Conservation (phyloP, 306 rosid genomes). For the Calophaca sinica region DNA sequence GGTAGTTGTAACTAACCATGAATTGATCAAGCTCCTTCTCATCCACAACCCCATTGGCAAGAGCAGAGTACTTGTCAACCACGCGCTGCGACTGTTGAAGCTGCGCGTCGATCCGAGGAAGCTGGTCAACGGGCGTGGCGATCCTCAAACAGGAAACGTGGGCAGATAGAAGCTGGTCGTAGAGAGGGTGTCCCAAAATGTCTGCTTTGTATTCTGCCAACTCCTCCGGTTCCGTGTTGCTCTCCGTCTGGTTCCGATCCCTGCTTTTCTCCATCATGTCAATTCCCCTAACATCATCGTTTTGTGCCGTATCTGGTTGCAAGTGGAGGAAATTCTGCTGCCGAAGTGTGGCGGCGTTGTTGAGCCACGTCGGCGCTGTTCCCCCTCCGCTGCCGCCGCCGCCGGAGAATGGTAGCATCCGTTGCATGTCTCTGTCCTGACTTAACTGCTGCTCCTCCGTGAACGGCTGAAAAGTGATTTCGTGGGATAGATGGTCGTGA, state of each 20-base stretch:
- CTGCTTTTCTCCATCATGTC: constrained; percentile 40
- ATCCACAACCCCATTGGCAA: constrained; percentile 53
- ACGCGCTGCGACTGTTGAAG: constrained; percentile 72
- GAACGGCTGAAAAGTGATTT: constrained; percentile 63
- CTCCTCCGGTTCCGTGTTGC: constrained; percentile 44
- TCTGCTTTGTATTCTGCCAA: constrained; percentile 64
- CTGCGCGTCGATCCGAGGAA: constrained; percentile 79
- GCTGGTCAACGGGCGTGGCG: constrained; percentile 90
- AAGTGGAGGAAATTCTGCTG: constrained; percentile 63
- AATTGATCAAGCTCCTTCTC: constrained; percentile 79
- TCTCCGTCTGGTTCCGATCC: constrained; percentile 49
- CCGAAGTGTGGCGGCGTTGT: constrained; percentile 54
- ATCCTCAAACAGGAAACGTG: constrained; percentile 86
- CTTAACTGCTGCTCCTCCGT: constrained; percentile 48
- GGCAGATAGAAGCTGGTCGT: constrained; percentile 80
- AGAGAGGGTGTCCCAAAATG: constrained; percentile 73
- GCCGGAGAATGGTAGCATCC: constrained; percentile 42
- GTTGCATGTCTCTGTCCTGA: constrained; percentile 53
- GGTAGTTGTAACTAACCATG: constrained; percentile 64
- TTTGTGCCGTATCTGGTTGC: constrained; percentile 44
- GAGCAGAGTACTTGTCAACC: constrained; percentile 64
- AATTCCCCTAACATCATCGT: constrained; percentile 47
- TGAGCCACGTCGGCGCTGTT: constrained; percentile 62
- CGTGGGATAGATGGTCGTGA: constrained; percentile 58
- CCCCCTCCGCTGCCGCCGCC: constrained; percentile 21